phyloP scores from a whole-genome alignment of 2,329 filamentous ascomycete species.

The Alternaria sp. region DNA sequence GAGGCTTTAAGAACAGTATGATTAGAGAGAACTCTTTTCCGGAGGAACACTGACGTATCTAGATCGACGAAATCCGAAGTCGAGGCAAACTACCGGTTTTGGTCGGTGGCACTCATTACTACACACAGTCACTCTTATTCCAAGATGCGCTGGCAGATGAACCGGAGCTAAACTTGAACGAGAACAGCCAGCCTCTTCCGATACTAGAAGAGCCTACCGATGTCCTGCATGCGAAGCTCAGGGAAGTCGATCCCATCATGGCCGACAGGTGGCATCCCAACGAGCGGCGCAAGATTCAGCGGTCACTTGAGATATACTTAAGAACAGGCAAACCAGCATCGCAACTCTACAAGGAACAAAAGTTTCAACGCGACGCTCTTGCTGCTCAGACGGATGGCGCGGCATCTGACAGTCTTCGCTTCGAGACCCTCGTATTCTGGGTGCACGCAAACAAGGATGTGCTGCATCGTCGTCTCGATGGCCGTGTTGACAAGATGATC shows the following conservation, averaged over 20 bases:
- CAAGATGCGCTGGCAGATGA: constrained; percentile 70
- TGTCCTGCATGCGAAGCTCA: constrained; percentile 75
- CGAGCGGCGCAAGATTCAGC: constrained; percentile 86
- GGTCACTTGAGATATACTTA: constrained; percentile 90
- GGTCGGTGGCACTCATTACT: constrained; percentile 96
- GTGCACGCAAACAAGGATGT: constrained; percentile 74
- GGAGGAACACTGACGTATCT: constrained; percentile 4
- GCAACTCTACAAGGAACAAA: constrained; percentile 84
- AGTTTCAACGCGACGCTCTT: constrained; percentile 44
- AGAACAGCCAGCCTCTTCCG: constrained; percentile 60
- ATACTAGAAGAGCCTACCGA: constrained; percentile 78
- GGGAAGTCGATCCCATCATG: constrained; percentile 87
- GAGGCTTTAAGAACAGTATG: constrained; percentile 67
- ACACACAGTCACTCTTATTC: constrained; percentile 88
- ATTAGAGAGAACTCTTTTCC: fast-evolving
- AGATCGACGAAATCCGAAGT: constrained; percentile 78
- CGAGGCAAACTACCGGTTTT: constrained; percentile 86
- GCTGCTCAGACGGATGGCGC: constrained; percentile 5
- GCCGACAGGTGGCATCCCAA: constrained; percentile 93
- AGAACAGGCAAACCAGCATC: constrained; percentile 83
- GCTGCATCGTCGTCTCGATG: constrained; percentile 75
- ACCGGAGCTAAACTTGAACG: constrained; percentile 43
- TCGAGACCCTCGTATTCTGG: constrained; percentile 81
- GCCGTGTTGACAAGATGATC: constrained; percentile 86
- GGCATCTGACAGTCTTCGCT: constrained; percentile 52